Evolutionary conservation across 768 basidiomycete genomes (phyloP), one percentile per base, ranked within the genome.

Genomic region (Clitopilus hobsonii): DNA sequence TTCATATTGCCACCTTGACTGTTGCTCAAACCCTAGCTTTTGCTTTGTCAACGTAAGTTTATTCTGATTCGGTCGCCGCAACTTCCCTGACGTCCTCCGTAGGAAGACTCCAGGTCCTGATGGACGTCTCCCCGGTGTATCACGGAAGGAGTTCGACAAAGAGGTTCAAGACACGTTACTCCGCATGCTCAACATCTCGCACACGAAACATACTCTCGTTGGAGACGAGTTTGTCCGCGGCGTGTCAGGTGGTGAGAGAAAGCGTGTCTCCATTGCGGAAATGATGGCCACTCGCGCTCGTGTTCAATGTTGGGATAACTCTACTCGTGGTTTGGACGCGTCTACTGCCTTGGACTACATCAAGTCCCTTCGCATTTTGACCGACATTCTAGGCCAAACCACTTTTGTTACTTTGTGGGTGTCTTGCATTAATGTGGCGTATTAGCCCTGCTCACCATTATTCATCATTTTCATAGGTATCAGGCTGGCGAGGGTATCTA

Each of bases 291-390:
- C 86, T 2, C 84, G 89, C 49, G 89, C 89, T 6, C 84, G 85
- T 28, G 80, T 92, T 6, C 86, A 91, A 60, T 85, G 84, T 58
- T 92, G 89, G 86, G 89, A 93, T 66, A 92, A 89, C 68, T 86
- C 86, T 0, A 93, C 91, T 2, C 76, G 88, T 50, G 89, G 91
- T n/a, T 73, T 91, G 50, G 89, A 92, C 58, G 90, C 92, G 0
- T 91, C 90, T 1, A 95, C 93, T 6, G 93, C 93, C 1, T 75
- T 94, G 45, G 94, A 96, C 64, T 95, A 91, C 60, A 83, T 81
- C 54, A 89, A 84, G 69, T 84, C 85, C 38, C 71, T 96, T 52
- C 79, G 92, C n/a, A 74, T 91, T 30, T 84, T 91, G 77, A 94
- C 94, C 16, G 92, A 96, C 63, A 71, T 91, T n/a, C 76, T 87